A percentile compares a stretch with the other conserved stretches of the same genome.
phyloP scores from a whole-genome alignment of 2,329 filamentous ascomycete species.

The Beauveria sp. region DNA sequence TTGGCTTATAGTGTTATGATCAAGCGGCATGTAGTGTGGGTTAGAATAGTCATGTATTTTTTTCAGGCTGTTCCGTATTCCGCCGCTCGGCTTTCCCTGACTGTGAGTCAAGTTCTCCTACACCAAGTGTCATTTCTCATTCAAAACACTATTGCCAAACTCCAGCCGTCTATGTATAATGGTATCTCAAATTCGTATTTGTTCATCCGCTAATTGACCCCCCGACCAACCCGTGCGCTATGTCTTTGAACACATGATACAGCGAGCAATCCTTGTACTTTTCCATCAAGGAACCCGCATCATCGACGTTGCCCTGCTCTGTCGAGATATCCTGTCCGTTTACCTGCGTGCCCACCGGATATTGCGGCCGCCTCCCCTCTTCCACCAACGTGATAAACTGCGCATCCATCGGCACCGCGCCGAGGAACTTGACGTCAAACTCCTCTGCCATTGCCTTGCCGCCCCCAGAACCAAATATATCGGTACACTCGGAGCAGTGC shows the following conservation, averaged over 20 bases:
- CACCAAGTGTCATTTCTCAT: not conserved
- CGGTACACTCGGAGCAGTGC: conserved; percentile 75
- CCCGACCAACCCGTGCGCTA: conserved; percentile 41
- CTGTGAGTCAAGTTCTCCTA: too few relatives aligned
- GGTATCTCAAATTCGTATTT: not conserved
- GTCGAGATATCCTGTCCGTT: conserved; percentile 47
- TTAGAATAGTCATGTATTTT: too few relatives aligned
- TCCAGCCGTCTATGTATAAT: not conserved
- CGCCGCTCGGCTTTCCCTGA: too few relatives aligned
- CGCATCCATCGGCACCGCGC: conserved; percentile 84
- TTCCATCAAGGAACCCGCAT: conserved; percentile 46
- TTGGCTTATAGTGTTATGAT: too few relatives aligned
- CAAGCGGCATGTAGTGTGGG: too few relatives aligned
- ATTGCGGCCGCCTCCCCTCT: conserved; percentile 56
- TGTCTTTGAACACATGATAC: conserved; percentile 57
- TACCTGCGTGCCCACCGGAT: conserved; percentile 60
- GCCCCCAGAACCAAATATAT: conserved; percentile 88
- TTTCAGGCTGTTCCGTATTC: too few relatives aligned
- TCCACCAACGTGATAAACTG: conserved; percentile 86
- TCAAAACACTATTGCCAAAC: not conserved
- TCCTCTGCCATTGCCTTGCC: conserved; percentile 84
- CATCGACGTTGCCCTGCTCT: conserved; percentile 15
- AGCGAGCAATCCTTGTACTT: conserved; percentile 70
- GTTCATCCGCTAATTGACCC: conserved; percentile 14
- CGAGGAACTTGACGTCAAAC: conserved; percentile 76